phyloP scores from a whole-genome alignment of 1,284 basidiomycete species.

The Tremellales sp. region DNA sequence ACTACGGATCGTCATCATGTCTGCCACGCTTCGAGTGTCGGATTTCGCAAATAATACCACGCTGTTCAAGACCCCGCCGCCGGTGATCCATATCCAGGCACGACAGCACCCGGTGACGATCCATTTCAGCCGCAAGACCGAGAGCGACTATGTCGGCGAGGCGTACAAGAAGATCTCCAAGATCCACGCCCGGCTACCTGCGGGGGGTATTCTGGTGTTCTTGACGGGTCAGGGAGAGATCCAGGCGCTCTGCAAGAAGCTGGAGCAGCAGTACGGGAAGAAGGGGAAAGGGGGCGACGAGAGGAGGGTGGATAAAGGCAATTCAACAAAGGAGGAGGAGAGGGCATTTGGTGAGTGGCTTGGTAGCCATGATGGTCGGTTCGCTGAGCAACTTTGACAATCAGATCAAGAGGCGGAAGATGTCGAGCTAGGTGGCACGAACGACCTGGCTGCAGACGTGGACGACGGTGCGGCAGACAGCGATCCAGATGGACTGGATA shows the following conservation, averaged over 20 bases:
- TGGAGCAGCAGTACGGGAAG: conserved; percentile 73
- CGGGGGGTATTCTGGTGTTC: conserved; percentile 69
- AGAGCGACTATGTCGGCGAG: conserved; percentile 82
- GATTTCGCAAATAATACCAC: conserved; percentile 87
- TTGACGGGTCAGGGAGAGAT: conserved; percentile 77
- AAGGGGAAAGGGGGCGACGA: conserved; percentile 39
- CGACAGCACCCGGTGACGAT: conserved; percentile 94
- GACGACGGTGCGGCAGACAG: conserved; percentile 48
- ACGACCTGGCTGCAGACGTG: conserved; percentile 52
- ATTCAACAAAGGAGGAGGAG: conserved; percentile 5
- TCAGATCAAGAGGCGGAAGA: conserved; percentile 49
- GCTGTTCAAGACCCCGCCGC: conserved; percentile 78
- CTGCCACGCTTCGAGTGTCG: conserved; percentile 87
- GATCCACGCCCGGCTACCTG: conserved; percentile 66
- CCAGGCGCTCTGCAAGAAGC: conserved; percentile 59
- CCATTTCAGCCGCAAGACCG: conserved; percentile 86
- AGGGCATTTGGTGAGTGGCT: conserved; percentile 12
- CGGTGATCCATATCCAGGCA: conserved; percentile 81
- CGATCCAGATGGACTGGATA: conserved; percentile 49
- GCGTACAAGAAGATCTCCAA: conserved; percentile 85
- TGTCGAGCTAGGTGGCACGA: conserved; percentile 45
- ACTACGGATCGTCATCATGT: conserved; percentile 95
- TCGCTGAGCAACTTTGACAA: conserved; percentile 23
- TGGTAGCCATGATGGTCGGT: conserved; percentile 32
- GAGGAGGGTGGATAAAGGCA: conserved; percentile 17